phyloP scores from a whole-genome alignment of 1,284 basidiomycete species.

The Blastosporella zonata region DNA sequence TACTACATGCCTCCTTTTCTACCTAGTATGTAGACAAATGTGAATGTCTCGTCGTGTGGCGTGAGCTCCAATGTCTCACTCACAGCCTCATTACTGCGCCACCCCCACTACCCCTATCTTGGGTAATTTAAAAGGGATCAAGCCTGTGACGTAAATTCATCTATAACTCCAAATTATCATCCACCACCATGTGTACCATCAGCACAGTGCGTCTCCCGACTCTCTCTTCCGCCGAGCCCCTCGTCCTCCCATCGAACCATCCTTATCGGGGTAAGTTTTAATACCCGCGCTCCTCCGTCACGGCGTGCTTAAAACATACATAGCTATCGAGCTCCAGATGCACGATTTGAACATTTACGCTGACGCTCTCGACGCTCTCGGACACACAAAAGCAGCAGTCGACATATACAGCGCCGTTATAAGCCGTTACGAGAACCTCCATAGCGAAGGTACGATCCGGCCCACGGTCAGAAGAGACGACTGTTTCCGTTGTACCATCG shows the following conservation, averaged over 20 bases:
- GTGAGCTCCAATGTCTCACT: background rate
- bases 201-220: background rate
- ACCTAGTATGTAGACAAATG: no score
- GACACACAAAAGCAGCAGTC: background rate
- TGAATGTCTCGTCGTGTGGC: no score
- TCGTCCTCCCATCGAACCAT: background rate
- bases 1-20: no score
- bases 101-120: background rate
- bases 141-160: background rate
- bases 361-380: slow-evolving; percentile 4
- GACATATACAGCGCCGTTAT: background rate
- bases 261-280: slow-evolving; percentile 2
- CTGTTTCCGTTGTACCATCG: background rate
- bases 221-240: background rate
- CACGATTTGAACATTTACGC: background rate
- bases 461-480: background rate
- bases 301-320: background rate
- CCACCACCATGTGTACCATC: background rate
- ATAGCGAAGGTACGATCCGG: background rate
- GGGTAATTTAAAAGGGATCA: no score
- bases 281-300: background rate
- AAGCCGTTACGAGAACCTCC: slow-evolving; percentile 7
- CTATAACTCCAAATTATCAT: background rate
- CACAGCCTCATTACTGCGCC: slow-evolving; percentile 7
- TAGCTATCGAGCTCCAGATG: slow-evolving; percentile 3